phyloP scores from a whole-genome alignment of 139 green algal species.

The Tetradesmus lagerheimii region DNA sequence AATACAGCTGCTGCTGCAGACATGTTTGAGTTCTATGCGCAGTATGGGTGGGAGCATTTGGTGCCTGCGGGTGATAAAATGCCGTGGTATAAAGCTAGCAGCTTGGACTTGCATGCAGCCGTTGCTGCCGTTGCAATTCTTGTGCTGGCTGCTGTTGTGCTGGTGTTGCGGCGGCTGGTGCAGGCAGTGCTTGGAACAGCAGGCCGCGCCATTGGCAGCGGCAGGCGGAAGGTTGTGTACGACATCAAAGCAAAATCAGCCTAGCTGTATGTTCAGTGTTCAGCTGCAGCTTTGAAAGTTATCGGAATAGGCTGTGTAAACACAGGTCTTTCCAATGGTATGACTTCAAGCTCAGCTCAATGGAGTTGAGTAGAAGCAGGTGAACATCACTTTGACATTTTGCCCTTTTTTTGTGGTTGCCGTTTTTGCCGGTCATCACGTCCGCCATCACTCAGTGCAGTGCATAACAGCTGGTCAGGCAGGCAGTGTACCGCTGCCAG shows the following conservation, averaged over 20 bases:
- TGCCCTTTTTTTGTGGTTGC: no score
- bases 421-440: no score
- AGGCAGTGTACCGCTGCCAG: no score
- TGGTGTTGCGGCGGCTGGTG: not conserved
- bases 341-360: no score
- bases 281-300: not conserved
- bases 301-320: no score
- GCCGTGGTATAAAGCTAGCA: constrained; percentile 12
- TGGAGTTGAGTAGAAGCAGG: no score
- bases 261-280: not conserved
- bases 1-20: not conserved
- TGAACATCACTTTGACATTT: no score
- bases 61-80: not conserved
- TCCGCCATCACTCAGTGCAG: no score
- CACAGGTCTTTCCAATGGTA: no score
- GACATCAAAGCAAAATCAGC: not conserved
- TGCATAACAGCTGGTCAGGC: no score
- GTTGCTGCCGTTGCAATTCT: not conserved
- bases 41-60: constrained; percentile 30
- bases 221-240: not conserved
- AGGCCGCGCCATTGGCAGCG: not conserved
- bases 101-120: constrained; percentile 1
- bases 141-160: not conserved
- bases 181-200: not conserved
- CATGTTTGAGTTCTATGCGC: constrained; percentile 30